These are phyloP conservation scores for Lasiosphaeria miniovina DNA, from an alignment of 495 filamentous ascomycete genomes.

Conservation along the genomic window DNA sequence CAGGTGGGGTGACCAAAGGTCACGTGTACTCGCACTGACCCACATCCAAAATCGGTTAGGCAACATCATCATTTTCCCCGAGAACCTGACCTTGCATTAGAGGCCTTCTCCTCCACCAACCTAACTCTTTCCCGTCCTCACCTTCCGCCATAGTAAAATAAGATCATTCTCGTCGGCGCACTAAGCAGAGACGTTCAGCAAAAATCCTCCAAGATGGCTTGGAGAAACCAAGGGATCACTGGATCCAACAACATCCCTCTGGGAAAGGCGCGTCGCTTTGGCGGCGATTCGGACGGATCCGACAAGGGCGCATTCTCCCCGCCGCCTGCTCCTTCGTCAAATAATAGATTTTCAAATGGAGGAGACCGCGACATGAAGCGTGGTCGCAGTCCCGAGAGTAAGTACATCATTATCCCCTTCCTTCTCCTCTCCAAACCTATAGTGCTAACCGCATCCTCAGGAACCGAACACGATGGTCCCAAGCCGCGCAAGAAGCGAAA, in stretches of 20 bases:
- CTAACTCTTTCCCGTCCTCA: not conserved
- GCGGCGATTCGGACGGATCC: conserved; percentile 59
- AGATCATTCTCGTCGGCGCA: not conserved
- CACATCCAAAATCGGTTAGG: no score
- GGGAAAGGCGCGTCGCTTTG: conserved; percentile 82
- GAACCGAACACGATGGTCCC: conserved; percentile 62
- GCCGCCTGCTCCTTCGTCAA: conserved; percentile 10
- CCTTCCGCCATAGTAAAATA: not conserved
- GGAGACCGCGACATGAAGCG: conserved; percentile 73
- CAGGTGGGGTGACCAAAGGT: no score
- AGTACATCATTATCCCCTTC: conserved; percentile 5
- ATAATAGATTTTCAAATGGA: conserved; percentile 26
- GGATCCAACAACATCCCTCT: conserved; percentile 98
- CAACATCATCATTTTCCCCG: no score
- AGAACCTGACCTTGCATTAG: no score
- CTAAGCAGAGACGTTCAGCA: not conserved
- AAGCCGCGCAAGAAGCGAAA: conserved; percentile 94
- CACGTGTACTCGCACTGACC: no score
- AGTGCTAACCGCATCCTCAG: conserved; percentile 12
- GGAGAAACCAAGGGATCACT: conserved; percentile 93
- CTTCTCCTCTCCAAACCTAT: not conserved
- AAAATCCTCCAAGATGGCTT: conserved; percentile 61
- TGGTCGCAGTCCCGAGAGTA: conserved; percentile 51
- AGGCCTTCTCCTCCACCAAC: no score
- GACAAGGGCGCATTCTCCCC: conserved; percentile 36